phyloP scores from a whole-genome alignment of 2,329 filamentous ascomycete species.

The Diaporthe sp. region DNA sequence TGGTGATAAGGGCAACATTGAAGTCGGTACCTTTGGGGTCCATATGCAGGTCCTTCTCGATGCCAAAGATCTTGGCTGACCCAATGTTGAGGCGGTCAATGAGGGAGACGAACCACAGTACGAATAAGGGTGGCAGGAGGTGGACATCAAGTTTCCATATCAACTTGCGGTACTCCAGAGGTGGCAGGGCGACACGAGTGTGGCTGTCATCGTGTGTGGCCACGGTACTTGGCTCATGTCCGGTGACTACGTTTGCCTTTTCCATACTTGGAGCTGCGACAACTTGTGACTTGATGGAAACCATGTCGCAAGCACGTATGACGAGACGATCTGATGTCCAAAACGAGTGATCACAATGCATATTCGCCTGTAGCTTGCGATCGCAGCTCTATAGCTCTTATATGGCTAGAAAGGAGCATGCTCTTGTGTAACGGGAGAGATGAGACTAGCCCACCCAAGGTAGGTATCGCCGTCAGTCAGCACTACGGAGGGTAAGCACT shows the following conservation, averaged over 20 bases:
- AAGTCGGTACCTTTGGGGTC: neutral
- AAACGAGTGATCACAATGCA: neutral
- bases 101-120: constrained; percentile 3
- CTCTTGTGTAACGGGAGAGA: neutral
- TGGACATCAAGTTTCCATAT: constrained; percentile 8
- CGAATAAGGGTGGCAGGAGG: constrained; percentile 8
- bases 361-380: neutral
- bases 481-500: neutral
- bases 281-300: neutral
- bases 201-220: neutral
- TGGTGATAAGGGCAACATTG: neutral
- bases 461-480: neutral
- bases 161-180: constrained; percentile 9
- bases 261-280: constrained; percentile 4
- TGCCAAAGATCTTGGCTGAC: constrained; percentile 14
- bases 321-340: neutral
- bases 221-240: neutral
- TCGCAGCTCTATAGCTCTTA: neutral
- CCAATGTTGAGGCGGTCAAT: constrained; percentile 8
- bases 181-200: neutral
- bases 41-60: constrained; percentile 11
- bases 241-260: neutral
- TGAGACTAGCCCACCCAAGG: neutral
- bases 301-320: neutral
- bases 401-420: neutral